Evolutionary conservation across 768 basidiomycete species (phyloP), one percentile per base, ranked within the genome.

Genomic region (Asterophora parasitica): DNA sequence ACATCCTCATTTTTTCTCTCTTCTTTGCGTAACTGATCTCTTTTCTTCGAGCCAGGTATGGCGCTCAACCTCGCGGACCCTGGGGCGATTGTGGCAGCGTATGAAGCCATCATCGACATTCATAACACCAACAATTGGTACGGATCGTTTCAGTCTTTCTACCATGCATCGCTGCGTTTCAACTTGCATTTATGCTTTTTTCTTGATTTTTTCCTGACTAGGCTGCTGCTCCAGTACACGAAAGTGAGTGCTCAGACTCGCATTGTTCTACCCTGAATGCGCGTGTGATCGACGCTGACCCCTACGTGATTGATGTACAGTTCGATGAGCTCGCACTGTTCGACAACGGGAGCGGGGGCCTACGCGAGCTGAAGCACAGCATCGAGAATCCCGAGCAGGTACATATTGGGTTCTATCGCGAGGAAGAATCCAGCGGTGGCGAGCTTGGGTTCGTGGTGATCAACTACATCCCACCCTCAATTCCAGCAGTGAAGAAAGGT

Each of bases 371-470:
- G 47, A 77, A 78, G 52, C 67, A 64, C 38, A 70, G 62, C 47
- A 62, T 77, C 11, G 61, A 66, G 35, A 68, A 74, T 47, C 47
- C 60, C 28, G 55, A 65, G 7, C 60, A 68, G 38, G 66, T 74
- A 9, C 74, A 68, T 34, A 65, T 79, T 51, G 76, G 64, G 3
- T 74, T 78, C 50, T 74, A 72, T 58, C 71, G 71, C 20, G 70
- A 75, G 55, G 68, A 72, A 50, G 50, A 23, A 23, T 23, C 23
- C 23, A 6, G 58, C 19, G 65, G 66, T 17, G 54, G 49, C 15
- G 61, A 65, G 42, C 66, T 71, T 20, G 69, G 68, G 9, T 75
- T 66, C 52, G 60, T 69, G 35, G 53, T 77, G 16, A 66, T 78
- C 50, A 76, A 72, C 51, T 73, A 71, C 49, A 67, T 77, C 19